Evolutionary conservation across 2,329 filamentous ascomycete genomes (phyloP).

Genomic region (Thelonectria blattea): DNA sequence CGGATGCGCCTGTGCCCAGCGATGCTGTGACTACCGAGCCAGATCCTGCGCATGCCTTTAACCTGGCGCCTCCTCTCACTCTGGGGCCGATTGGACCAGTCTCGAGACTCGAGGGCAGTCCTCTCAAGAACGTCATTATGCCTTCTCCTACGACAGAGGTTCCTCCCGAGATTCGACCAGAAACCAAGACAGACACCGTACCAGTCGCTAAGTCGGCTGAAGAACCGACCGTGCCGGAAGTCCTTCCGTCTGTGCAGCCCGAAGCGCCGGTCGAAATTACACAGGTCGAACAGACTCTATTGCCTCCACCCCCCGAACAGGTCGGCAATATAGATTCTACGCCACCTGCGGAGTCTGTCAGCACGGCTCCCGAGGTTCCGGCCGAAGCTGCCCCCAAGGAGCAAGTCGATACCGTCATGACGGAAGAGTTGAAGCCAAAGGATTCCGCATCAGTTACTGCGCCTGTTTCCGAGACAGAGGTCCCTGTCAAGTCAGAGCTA

Average conservation of each 20-base stretch:
- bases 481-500: no score
- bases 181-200: background rate
- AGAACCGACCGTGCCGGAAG: slow-evolving; percentile 38
- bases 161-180: slow-evolving; percentile 19
- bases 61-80: slow-evolving; percentile 41
- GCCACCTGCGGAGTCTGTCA: slow-evolving; percentile 37
- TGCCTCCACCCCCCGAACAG: slow-evolving; percentile 48
- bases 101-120: slow-evolving; percentile 55
- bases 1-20: slow-evolving; percentile 37
- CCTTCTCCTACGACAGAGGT: slow-evolving; percentile 51
- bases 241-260: background rate
- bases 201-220: background rate
- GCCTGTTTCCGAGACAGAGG: slow-evolving; percentile 36
- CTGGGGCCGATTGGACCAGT: slow-evolving; percentile 35
- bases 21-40: slow-evolving; percentile 18
- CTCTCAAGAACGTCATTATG: slow-evolving; percentile 58
- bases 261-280: background rate
- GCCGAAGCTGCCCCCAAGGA: slow-evolving; percentile 13
- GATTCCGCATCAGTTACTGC: slow-evolving; percentile 45
- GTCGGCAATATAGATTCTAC: slow-evolving; percentile 48
- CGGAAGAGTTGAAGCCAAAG: slow-evolving; percentile 48
- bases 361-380: slow-evolving; percentile 36
- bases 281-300: slow-evolving; percentile 32
- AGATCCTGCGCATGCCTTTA: slow-evolving; percentile 40
- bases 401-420: slow-evolving; percentile 44